Base-by-base conservation (phyloP, 2,329 filamentous ascomycete species). In the Monilinia laxa region DNA sequence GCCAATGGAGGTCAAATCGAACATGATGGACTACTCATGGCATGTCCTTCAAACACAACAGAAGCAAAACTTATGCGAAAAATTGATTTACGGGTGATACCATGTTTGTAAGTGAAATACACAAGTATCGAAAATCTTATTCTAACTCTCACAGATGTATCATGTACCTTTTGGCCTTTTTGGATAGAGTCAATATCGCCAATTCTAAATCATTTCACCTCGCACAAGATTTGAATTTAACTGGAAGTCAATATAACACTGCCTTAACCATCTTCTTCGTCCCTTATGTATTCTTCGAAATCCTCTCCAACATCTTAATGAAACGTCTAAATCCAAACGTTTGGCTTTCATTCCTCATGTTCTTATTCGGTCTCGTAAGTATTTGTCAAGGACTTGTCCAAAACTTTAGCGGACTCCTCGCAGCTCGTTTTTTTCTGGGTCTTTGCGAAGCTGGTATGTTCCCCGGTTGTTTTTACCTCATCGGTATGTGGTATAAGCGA, bases 401-500 rank as follows among this genome's bases (percentile, higher is more conserved):
- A n/a, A 96, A 86, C 75, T 97, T 93, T 72, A 91, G 82, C 52
- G 92, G 92, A 1, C 81, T 97, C 20, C 83, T 97, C 60, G 83
- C 87, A 0, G 92, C 91, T 3, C 86, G 92, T 45, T 97, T 97
- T 81, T 94, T 97, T 77, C 83, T 97, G 0, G 93, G 93, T 6
- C 35, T 91, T 0, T 89, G 88, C 68, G 88, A 92, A 79, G 86
- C 87, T 6, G 90, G 89, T 77, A 91, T 93, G 84, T 91, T 91
- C 71, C 89, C 89, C 2, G 90, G 89, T 45, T 89, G 87, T 78
- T 82, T 90, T 75, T 90, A 93, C 74, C 80, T 93, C 10, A 87
- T 93, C 69, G 87, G 91, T 67, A 94, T 94, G 88, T 96, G 91
- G 93, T 99, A 98, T 74, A 88, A 89, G 68, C 87, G 94, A 68